Percentiles rank a stretch among this genome's conserved stretches.
Conservation (phyloP, 2,329 filamentous ascomycete genomes). For the Orbilia quercus region DNA sequence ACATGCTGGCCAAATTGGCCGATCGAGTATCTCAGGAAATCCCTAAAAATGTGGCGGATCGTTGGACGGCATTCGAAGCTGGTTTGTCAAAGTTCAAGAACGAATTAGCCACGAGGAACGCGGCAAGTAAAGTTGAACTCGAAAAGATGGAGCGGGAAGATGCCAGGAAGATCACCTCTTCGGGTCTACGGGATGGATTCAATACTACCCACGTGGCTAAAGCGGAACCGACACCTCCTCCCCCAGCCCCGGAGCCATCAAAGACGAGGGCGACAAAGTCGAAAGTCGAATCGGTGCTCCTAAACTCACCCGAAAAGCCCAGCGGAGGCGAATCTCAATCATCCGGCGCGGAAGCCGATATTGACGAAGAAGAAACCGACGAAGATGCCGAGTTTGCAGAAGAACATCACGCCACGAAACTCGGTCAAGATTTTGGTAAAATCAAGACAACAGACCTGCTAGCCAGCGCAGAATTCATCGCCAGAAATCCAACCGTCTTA, state of each 20-base stretch:
- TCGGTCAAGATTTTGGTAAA: slow-evolving; percentile 82
- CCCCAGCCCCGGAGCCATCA: slow-evolving; percentile 58
- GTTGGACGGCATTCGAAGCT: slow-evolving; percentile 79
- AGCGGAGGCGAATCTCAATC: slow-evolving; percentile 65
- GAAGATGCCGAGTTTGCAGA: slow-evolving; percentile 74
- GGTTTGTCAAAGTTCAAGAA: slow-evolving; percentile 80
- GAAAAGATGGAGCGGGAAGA: slow-evolving; percentile 86
- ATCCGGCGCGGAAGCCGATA: slow-evolving; percentile 72
- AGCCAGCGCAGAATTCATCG: slow-evolving; percentile 79
- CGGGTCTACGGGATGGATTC: slow-evolving; percentile 87
- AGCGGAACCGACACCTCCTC: slow-evolving; percentile 61
- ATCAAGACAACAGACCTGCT: slow-evolving; percentile 81
- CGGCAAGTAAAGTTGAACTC: slow-evolving; percentile 78
- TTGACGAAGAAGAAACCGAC: slow-evolving; percentile 68
- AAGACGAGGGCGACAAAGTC: slow-evolving; percentile 65
- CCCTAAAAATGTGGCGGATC: slow-evolving; percentile 76
- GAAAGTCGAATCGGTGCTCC: slow-evolving; percentile 70
- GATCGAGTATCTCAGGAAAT: slow-evolving; percentile 91
- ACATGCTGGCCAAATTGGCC: slow-evolving; percentile 97
- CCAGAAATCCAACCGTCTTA: slow-evolving; percentile 80
- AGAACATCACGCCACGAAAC: slow-evolving; percentile 78
- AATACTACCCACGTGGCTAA: slow-evolving; percentile 85
- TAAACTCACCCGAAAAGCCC: slow-evolving; percentile 74
- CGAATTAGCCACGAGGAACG: slow-evolving; percentile 82
- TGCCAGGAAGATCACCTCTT: slow-evolving; percentile 90